Base-by-base conservation (phyloP, 2,329 filamentous ascomycete genomes). In the Diaporthe sp. region DNA sequence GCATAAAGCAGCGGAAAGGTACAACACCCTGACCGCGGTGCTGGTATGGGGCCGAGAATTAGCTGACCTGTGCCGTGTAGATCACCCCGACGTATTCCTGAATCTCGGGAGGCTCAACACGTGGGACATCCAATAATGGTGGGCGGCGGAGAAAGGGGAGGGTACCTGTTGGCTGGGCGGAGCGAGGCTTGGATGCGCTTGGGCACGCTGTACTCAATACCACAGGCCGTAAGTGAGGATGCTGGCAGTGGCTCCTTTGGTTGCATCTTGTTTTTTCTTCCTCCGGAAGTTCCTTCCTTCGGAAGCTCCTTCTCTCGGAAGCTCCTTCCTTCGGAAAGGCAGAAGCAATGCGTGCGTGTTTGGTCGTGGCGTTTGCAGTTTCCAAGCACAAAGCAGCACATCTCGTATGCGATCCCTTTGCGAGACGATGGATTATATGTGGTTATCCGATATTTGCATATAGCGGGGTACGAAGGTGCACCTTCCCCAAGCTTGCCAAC, bases 41-140 rank as follows among this genome's bases (percentile, higher is more conserved):
- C n/a, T 5, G 25, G 34, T 42, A 25, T 31, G 39, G 34, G n/a
- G 31, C n/a, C 17, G n/a, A 53, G 70, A 28, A 53, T 7, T 57
- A 37, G 37, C 39, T 42, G 53, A 37, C 57, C 71, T 47, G 37
- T 53, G 44, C 34, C 39, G 8, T 6, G 13, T 57, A 76, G 74
- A 63, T 57, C 53, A 55, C 3, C 51, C 74, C 31, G 42, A 47
- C 42, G 55, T 68, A 17, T 74, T 74, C 15, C 60, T 63, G 25
- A 76, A 76, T 42, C 63, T 74, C 4, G 63, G 63, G 17, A 73
- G 71, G 25, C 73, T 76, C 63, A 76, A 76, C 55, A 76, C 57
- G 47, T 76, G 74, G 74, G 74, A 76, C 37, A 58, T 63, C 15
- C 49, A 70, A 25, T 76, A 61, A 72, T 65, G 71, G 53, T 61